Percentiles rank a stretch among this genome's conserved stretches.
phyloP scores from a whole-genome alignment of 2,329 filamentous ascomycete species.

The Fusarium irregulare region DNA sequence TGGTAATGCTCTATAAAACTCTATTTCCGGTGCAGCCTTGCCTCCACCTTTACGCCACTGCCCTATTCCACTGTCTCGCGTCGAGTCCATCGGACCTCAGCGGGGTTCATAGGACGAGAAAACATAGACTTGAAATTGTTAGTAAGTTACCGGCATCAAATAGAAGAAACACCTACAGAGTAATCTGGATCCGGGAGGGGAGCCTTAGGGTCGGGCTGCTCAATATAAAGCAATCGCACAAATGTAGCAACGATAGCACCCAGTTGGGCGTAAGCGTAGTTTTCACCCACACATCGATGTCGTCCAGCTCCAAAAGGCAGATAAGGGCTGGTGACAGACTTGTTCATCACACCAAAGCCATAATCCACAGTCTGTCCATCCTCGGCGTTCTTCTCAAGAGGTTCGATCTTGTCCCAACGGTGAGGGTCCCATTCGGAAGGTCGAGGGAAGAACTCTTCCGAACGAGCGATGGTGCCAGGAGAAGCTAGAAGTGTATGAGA shows the following conservation, averaged over 20 bases:
- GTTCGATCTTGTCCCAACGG: slow-evolving; percentile 75
- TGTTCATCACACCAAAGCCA: slow-evolving; percentile 92
- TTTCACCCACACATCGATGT: slow-evolving; percentile 94
- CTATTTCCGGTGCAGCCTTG: too few species aligned
- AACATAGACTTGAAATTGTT: slow-evolving; percentile 35
- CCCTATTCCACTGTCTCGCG: neutral
- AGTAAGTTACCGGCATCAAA: rapidly evolving
- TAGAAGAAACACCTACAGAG: slow-evolving; percentile 57
- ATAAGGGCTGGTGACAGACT: slow-evolving; percentile 89
- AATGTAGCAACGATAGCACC: slow-evolving; percentile 83
- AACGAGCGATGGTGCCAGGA: slow-evolving; percentile 80
- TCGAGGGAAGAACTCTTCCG: slow-evolving; percentile 81
- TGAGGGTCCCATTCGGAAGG: slow-evolving; percentile 87
- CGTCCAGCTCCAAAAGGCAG: slow-evolving; percentile 94
- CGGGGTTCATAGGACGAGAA: slow-evolving; percentile 41
- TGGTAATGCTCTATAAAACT: too few species aligned
- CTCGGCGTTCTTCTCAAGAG: slow-evolving; percentile 59
- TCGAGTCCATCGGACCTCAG: slow-evolving; percentile 31
- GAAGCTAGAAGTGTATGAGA: slow-evolving; percentile 86
- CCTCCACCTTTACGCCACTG: neutral
- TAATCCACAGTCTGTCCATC: slow-evolving; percentile 86
- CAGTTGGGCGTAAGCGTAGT: slow-evolving; percentile 93
- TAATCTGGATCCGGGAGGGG: slow-evolving; percentile 72
- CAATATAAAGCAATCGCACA: slow-evolving; percentile 81
- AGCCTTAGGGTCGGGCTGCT: slow-evolving; percentile 61